phyloP scores from a whole-genome alignment of 176 grass and related monocot species.

The Lolium perenne region DNA sequence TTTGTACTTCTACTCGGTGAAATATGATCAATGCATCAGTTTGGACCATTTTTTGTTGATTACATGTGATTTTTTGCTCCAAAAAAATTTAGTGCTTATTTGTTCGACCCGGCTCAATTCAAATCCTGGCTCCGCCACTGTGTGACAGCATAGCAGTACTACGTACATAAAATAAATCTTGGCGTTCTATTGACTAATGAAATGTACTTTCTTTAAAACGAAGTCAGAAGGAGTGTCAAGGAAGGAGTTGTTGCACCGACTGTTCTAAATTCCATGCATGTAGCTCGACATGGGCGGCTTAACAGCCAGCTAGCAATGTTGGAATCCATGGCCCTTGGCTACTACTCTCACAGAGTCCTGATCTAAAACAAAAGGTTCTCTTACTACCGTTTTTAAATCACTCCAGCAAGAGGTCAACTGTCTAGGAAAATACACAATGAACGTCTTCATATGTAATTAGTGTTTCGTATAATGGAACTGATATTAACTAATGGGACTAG shows the following conservation, averaged over 20 bases:
- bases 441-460: no score
- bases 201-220: slow-evolving; percentile 5
- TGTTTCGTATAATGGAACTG: no score
- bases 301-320: background rate
- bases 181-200: background rate
- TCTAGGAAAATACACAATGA: background rate
- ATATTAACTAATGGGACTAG: no score
- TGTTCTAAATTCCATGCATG: slow-evolving; percentile 31
- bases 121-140: no score
- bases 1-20: no score
- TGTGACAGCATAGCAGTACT: background rate
- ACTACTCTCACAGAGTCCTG: background rate
- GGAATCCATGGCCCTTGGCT: background rate
- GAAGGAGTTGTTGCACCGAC: slow-evolving; percentile 23
- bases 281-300: slow-evolving; percentile 38
- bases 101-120: no score
- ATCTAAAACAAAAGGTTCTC: no score
- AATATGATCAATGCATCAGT: no score
- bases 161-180: background rate
- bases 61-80: no score
- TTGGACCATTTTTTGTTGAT: no score
- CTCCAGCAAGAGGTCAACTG: background rate
- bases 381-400: background rate
- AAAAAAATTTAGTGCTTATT: no score
- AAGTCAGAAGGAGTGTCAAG: slow-evolving; percentile 25